Conservation (phyloP, 306 rosid species). For the Vicia faba region DNA sequence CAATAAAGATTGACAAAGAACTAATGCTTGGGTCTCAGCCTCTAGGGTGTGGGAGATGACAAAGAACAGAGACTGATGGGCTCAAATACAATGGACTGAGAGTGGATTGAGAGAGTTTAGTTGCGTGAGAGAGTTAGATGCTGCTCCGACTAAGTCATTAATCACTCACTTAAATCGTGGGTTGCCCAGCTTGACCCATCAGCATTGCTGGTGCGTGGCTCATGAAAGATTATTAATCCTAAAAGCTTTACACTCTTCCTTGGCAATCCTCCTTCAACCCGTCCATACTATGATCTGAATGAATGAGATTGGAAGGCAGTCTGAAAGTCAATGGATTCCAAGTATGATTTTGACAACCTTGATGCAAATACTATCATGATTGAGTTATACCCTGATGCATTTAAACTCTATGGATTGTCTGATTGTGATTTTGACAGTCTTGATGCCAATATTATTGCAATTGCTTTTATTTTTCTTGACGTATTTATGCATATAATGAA, state of each 20-base stretch:
- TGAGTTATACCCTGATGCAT: constrained; percentile 1
- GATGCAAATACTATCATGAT: neutral
- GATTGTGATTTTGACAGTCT: constrained; percentile 4
- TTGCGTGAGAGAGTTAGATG: neutral
- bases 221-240: neutral
- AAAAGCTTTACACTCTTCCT: constrained; percentile 3
- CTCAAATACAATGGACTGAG: neutral
- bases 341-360: constrained; percentile 11
- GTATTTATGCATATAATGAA: constrained; percentile 13
- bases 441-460: neutral
- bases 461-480: constrained; percentile 4
- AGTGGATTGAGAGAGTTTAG: constrained; percentile 13
- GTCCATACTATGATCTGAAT: too few relatives aligned
- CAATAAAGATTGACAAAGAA: neutral
- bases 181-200: neutral
- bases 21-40: neutral
- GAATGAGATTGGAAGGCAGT: neutral
- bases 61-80: neutral
- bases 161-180: neutral
- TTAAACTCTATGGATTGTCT: neutral
- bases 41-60: neutral
- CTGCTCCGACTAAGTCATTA: neutral
- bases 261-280: neutral
- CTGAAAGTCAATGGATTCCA: neutral
- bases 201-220: neutral